Evolutionary conservation across 257 asterid genomes (phyloP).

Genomic region (Nicotiana undulata): DNA sequence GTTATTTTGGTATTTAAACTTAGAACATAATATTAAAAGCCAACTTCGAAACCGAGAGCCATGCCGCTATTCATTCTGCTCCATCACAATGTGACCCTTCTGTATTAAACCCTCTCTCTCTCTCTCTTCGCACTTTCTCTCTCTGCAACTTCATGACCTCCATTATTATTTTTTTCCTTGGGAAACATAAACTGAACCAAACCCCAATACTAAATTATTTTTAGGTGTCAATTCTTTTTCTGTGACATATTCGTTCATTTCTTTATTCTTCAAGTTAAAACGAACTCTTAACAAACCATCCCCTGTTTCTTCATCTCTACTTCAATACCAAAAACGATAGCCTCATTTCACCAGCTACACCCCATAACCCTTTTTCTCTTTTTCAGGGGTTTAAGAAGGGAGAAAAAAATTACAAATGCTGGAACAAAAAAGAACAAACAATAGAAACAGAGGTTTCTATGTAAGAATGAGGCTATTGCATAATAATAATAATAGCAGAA

Average conservation of each 20-base stretch:
- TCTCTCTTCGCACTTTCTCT: not conserved
- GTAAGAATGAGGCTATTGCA: slow-evolving; percentile 60
- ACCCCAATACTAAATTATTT: slow-evolving; percentile 8
- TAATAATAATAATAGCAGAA: slow-evolving; percentile 18
- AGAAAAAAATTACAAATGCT: not conserved
- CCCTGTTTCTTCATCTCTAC: slow-evolving; percentile 40
- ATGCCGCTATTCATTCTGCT: slow-evolving; percentile 44
- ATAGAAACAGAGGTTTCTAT: slow-evolving; percentile 50
- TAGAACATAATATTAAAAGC: not conserved
- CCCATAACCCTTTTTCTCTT: not conserved
- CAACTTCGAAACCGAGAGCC: slow-evolving; percentile 21
- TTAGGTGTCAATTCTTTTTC: not conserved
- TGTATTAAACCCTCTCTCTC: not conserved
- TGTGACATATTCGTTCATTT: not conserved
- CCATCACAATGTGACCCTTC: slow-evolving; percentile 34
- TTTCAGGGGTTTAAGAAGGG: slow-evolving; percentile 18
- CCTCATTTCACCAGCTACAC: slow-evolving; percentile 14
- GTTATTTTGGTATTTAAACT: no score
- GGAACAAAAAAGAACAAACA: slow-evolving; percentile 20
- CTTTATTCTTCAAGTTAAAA: slow-evolving; percentile 35
- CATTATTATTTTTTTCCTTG: slow-evolving; percentile 12
- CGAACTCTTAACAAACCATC: slow-evolving; percentile 40
- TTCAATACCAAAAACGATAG: slow-evolving; percentile 45
- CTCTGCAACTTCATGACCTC: slow-evolving; percentile 13
- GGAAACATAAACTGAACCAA: slow-evolving; percentile 11